Evolutionary conservation across 495 filamentous ascomycete species (phyloP).

Genomic region (Daldinia caldariorum): DNA sequence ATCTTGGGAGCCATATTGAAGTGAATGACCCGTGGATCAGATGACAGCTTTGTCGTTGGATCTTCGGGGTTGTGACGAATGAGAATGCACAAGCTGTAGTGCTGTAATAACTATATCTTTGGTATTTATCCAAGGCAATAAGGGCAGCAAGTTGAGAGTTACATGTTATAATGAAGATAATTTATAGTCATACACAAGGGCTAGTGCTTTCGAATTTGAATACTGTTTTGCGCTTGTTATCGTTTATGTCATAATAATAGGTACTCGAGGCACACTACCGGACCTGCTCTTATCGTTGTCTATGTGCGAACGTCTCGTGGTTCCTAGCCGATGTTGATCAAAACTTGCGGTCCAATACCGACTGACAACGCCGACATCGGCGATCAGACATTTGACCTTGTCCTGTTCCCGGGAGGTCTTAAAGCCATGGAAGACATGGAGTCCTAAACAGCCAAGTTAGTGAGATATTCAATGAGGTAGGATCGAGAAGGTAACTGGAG

Average conservation of each 20-base stretch:
- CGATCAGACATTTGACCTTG: background rate
- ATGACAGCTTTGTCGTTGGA: too few species aligned
- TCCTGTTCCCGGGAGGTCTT: background rate
- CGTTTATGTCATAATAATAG: background rate
- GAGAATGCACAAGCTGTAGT: too few species aligned
- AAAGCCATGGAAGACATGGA: background rate
- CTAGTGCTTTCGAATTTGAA: background rate
- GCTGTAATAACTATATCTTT: too few species aligned
- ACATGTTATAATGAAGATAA: background rate
- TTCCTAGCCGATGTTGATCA: background rate
- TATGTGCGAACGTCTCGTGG: background rate
- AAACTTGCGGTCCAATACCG: background rate
- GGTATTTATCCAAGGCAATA: too few species aligned
- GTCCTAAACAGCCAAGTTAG: background rate
- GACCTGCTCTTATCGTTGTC: background rate
- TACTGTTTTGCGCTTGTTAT: background rate
- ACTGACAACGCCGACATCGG: background rate
- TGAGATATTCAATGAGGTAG: background rate
- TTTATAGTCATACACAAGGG: background rate
- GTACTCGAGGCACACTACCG: too few species aligned
- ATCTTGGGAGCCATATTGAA: too few species aligned
- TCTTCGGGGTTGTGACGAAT: too few species aligned
- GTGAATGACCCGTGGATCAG: too few species aligned
- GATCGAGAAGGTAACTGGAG: background rate
- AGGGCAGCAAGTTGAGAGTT: background rate